These are phyloP conservation scores for Leucosporidium scottii DNA, from an alignment of 768 basidiomycete species.

Conservation along the genomic window DNA sequence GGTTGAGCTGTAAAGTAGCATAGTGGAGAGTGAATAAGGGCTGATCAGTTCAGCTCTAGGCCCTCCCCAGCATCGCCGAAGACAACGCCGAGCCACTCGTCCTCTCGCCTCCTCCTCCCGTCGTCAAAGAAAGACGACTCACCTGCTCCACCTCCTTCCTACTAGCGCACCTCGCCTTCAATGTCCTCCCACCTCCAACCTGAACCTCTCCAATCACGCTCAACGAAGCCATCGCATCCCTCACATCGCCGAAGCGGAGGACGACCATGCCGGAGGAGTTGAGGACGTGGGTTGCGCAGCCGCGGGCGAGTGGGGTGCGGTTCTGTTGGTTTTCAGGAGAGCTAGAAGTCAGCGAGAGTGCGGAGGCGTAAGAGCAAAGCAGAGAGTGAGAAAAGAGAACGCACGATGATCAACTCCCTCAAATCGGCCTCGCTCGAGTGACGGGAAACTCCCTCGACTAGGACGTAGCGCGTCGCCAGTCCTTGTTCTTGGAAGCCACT, in stretches of 20 bases:
- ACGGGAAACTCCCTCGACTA: constrained; percentile 9
- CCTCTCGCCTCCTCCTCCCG: too few species aligned
- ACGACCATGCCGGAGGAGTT: constrained; percentile 12
- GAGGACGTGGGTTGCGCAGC: constrained; percentile 9
- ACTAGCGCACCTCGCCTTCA: too few species aligned
- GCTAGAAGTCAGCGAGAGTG: neutral
- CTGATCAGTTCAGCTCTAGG: too few species aligned
- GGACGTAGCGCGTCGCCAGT: constrained; percentile 22
- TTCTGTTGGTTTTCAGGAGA: neutral
- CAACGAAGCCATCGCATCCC: constrained; percentile 4
- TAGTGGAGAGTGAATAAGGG: neutral
- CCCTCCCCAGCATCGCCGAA: too few species aligned
- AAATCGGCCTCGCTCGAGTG: constrained; percentile 6
- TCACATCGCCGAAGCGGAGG: constrained; percentile 28
- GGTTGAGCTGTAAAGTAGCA: constrained; percentile 21
- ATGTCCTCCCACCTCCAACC: too few species aligned
- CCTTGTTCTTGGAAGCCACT: neutral
- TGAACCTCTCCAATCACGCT: too few species aligned
- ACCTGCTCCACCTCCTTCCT: too few species aligned
- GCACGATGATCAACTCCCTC: neutral
- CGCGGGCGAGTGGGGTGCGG: constrained; percentile 1
- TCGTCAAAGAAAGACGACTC: too few species aligned
- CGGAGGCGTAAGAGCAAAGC: neutral
- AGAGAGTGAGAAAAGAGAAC: neutral
- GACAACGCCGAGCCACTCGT: too few species aligned